phyloP scores from a whole-genome alignment of 2,329 filamentous ascomycete genomes.

The Chaetothyriales sp. region DNA sequence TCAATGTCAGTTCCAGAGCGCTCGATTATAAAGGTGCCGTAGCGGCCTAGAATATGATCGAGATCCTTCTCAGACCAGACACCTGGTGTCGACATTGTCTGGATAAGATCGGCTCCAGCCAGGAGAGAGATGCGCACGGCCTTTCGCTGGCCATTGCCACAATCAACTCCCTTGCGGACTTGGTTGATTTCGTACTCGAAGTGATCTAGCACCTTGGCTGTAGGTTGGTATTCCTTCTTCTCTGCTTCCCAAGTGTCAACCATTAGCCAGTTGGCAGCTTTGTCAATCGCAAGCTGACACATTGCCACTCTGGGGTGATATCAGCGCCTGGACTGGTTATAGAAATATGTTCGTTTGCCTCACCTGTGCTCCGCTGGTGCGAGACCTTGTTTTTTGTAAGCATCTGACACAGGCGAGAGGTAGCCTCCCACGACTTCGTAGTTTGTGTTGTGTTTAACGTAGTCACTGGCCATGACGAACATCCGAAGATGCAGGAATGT shows the following conservation, averaged over 20 bases:
- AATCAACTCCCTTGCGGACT: constrained; percentile 57
- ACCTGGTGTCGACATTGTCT: constrained; percentile 54
- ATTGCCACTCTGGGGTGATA: constrained; percentile 48
- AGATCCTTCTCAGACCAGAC: constrained; percentile 78
- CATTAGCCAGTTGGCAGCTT: constrained; percentile 66
- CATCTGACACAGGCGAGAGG: constrained; percentile 59
- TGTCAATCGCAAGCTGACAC: constrained; percentile 66
- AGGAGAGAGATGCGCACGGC: constrained; percentile 63
- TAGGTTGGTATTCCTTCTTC: constrained; percentile 72
- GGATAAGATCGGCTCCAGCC: constrained; percentile 61
- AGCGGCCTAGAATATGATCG: constrained; percentile 72
- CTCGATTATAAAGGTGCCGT: constrained; percentile 75
- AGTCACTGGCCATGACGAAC: constrained; percentile 77
- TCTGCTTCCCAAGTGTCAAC: constrained; percentile 83
- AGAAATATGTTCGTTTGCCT: constrained; percentile 6
- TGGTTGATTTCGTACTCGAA: constrained; percentile 82
- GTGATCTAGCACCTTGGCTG: constrained; percentile 77
- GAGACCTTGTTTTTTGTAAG: constrained; percentile 67
- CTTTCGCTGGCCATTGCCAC: constrained; percentile 49
- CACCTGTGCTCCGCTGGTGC: constrained; percentile 56
- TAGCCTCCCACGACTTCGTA: constrained; percentile 83
- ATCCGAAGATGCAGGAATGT: constrained; percentile 68
- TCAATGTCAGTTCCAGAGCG: constrained; percentile 77
- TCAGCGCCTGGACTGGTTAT: not conserved
- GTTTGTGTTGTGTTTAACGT: constrained; percentile 55